Base-by-base conservation (phyloP, 164 flowering plant genomes). In the Nelumbo lutea region DNA sequence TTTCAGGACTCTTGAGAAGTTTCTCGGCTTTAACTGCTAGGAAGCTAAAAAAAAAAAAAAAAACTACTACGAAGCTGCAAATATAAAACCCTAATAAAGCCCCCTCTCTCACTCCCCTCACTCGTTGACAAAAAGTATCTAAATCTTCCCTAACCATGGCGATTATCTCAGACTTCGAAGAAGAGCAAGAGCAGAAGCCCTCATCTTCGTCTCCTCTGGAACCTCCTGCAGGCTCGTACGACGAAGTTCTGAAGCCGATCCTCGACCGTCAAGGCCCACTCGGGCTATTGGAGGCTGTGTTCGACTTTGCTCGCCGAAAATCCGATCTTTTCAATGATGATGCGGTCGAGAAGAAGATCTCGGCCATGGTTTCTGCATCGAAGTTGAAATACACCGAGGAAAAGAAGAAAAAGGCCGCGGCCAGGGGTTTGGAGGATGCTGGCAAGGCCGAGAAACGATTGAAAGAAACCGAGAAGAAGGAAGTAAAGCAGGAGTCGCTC, bases 141-240 rank as follows among this genome's bases (percentile, higher is more conserved):
- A 0, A 27, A 27, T 27, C 27, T 27, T 27, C 27, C 27, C 27
- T 27, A 50, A 40, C 62, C 62, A 89, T 90, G 96, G 96, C 92
- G 74, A 85, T 88, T 27, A 81, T 90, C 64, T 83, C 90, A 3
- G 96, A 88, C 2, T 78, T 50, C 75, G 72, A 80, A 46, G 96
- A 90, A 58, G 87, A 84, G 6, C 66, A 73, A 27, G 70, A 75
- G 38, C 43, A 66, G 48, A 67, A 51, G 15, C 83, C 57, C 0
- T 43, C 86, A 9, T 67, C 79, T 1, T 57, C 83, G 6, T 64
- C 82, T 5, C 0, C 48, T 38, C 43, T 61, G 38, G 27, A 38
- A 53, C n/a, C 61, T n/a, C 62, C 47, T 41, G 9, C 52, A 6
- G 72, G 71, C 38, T 41, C 61, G 10, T 56, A 43, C 50, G 69